These are phyloP conservation scores for Dichotomocladium elegans DNA, from an alignment of 371 early-diverging fungal genomes.

Conservation along the genomic window DNA sequence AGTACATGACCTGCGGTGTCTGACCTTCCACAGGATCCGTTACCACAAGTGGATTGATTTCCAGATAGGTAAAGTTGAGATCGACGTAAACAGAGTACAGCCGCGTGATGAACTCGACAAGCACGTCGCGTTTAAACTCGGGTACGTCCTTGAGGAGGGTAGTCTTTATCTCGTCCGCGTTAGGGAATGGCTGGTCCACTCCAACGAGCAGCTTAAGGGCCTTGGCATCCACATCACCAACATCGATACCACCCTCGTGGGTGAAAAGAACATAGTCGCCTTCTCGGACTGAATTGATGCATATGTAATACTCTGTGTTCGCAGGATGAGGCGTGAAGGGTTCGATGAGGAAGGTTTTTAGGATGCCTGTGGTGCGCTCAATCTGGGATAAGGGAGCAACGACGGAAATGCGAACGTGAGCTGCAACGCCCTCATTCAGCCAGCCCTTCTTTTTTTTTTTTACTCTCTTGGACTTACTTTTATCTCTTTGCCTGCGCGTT, in stretches of 20 bases:
- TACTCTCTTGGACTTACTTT: conserved; percentile 62
- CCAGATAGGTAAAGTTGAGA: conserved; percentile 96
- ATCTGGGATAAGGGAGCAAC: too few relatives aligned
- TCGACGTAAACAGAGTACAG: conserved; percentile 93
- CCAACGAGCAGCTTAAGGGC: conserved; percentile 80
- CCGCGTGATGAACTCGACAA: conserved; percentile 88
- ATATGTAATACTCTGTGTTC: conserved; percentile 93
- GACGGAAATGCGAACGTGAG: too few relatives aligned
- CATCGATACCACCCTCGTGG: conserved; percentile 96
- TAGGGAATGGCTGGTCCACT: conserved; percentile 63
- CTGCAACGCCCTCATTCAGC: too few relatives aligned
- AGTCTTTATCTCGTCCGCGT: conserved; percentile 60
- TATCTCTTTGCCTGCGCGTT: conserved; percentile 81
- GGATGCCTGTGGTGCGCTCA: conserved; percentile 78
- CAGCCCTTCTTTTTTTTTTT: too few relatives aligned
- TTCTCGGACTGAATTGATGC: conserved; percentile 93
- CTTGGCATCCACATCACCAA: conserved; percentile 98
- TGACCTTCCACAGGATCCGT: conserved; percentile 60
- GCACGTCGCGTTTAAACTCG: conserved; percentile 74
- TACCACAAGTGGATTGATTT: conserved; percentile 98
- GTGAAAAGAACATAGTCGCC: conserved; percentile 95
- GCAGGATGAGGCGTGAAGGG: conserved; percentile 93
- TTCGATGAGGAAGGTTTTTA: conserved; percentile 94
- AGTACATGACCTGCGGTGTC: conserved; percentile 77
- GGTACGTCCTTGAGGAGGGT: conserved; percentile 63